phyloP scores from a whole-genome alignment of 805 yeast genomes.

The Myxozyma kluyveri region DNA sequence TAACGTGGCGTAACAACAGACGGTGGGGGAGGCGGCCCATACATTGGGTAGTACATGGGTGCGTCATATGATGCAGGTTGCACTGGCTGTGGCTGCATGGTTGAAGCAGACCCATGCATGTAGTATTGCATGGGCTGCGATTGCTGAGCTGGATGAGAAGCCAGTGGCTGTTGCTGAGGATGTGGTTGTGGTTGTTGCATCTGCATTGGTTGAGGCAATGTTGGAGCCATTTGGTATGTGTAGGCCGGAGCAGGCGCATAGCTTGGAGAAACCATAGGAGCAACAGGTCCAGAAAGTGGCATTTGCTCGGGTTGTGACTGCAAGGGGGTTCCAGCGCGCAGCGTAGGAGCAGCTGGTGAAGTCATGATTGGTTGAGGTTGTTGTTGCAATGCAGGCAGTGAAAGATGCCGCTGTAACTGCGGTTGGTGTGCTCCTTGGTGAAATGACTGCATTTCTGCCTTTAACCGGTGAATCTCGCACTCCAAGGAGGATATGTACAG shows the following conservation, averaged over 20 bases:
- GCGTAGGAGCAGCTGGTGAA: no score
- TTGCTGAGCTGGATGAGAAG: slow-evolving; percentile 4
- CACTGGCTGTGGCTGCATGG: not conserved
- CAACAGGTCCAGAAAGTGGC: not conserved
- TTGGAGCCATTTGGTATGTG: not conserved
- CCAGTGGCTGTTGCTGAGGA: not conserved
- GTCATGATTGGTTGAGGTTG: slow-evolving; percentile 1
- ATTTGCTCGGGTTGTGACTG: no score
- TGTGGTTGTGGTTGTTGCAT: not conserved
- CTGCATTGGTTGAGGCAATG: slow-evolving; percentile 1
- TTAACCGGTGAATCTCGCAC: slow-evolving; percentile 32
- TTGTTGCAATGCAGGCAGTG: not conserved
- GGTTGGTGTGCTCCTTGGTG: slow-evolving; percentile 1
- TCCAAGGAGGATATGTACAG: slow-evolving; percentile 45
- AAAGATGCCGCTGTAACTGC: not conserved
- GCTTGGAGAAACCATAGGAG: no score
- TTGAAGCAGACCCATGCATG: not conserved
- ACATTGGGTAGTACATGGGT: not conserved
- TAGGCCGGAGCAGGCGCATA: not conserved
- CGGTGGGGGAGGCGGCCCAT: not conserved
- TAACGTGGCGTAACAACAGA: not conserved
- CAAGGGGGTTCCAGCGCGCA: no score
- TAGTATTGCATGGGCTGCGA: not conserved
- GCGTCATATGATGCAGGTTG: not conserved
- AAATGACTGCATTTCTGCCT: slow-evolving; percentile 8